These are phyloP conservation scores for Lavandula angustifolia DNA, from an alignment of 257 asterid species.

Conservation along the genomic window DNA sequence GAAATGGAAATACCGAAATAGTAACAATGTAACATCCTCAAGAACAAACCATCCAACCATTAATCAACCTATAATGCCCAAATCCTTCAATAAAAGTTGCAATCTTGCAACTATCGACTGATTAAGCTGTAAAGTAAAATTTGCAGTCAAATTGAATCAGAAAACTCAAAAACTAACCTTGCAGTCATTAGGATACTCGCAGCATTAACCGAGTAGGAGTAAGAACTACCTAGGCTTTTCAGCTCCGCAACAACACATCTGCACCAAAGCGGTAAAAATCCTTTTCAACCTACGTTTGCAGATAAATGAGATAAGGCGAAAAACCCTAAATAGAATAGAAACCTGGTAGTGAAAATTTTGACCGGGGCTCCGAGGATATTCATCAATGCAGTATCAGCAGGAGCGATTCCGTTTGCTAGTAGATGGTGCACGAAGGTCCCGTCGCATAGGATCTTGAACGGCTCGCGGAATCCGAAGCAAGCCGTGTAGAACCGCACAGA, in stretches of 20 bases:
- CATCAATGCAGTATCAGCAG: constrained; percentile 83
- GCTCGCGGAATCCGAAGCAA: constrained; percentile 88
- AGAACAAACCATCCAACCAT: background rate
- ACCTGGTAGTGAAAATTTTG: constrained; percentile 87
- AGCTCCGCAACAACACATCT: constrained; percentile 86
- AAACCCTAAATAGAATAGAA: background rate
- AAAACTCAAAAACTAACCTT: constrained; percentile 43
- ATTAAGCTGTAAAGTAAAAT: background rate
- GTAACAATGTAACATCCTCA: background rate
- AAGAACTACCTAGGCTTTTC: constrained; percentile 70
- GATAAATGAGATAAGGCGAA: background rate
- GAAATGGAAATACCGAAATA: background rate
- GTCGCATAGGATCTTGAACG: constrained; percentile 90
- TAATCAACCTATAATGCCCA: background rate
- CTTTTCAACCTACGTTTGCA: background rate
- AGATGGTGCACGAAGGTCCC: constrained; percentile 95
- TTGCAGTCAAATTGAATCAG: background rate
- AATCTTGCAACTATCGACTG: background rate
- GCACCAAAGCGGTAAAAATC: constrained; percentile 29
- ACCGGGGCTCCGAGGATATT: constrained; percentile 75
- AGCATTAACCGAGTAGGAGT: constrained; percentile 61
- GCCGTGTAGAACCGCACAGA: constrained; percentile 70
- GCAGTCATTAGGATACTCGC: constrained; percentile 64
- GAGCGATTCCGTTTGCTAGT: constrained; percentile 56
- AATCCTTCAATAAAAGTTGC: background rate